These are phyloP conservation scores for Aphanoascus verrucosus DNA, from an alignment of 2,329 filamentous ascomycete genomes.

Conservation along the genomic window DNA sequence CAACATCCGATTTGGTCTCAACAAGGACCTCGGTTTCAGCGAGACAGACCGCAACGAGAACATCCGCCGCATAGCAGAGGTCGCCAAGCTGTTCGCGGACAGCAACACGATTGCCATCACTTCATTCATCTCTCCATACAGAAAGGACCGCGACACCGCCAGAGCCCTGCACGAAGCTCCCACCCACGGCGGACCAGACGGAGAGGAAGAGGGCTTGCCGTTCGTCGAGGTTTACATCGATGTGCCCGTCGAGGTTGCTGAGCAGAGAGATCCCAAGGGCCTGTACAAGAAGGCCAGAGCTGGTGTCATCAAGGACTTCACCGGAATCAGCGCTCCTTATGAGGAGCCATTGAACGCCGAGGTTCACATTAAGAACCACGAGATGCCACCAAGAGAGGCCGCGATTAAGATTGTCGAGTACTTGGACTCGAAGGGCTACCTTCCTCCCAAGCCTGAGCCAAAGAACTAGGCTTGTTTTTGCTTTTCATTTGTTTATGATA, in stretches of 20 bases:
- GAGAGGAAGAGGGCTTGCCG: conserved; percentile 57
- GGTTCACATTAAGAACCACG: conserved; percentile 72
- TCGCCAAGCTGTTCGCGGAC: conserved; percentile 94
- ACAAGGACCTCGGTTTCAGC: conserved; percentile 93
- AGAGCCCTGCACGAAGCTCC: conserved; percentile 64
- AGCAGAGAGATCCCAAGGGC: conserved; percentile 93
- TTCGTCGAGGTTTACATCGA: conserved; percentile 95
- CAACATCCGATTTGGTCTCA: conserved; percentile 95
- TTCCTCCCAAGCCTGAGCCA: conserved; percentile 31
- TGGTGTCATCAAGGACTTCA: conserved; percentile 95
- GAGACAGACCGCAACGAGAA: conserved; percentile 94
- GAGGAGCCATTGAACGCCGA: conserved; percentile 79
- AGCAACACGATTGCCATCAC: conserved; percentile 77
- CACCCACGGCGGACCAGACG: conserved; percentile 42
- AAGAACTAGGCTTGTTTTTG: conserved; percentile 17
- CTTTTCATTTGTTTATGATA: conserved; percentile 6
- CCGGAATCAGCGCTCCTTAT: conserved; percentile 88
- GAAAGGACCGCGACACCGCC: conserved; percentile 71
- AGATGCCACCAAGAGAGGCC: conserved; percentile 77
- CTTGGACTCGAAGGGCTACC: conserved; percentile 57
- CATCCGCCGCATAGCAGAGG: conserved; percentile 91
- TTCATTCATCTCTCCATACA: conserved; percentile 94
- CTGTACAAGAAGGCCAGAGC: conserved; percentile 93
- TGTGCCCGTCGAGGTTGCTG: conserved; percentile 79
- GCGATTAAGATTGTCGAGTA: conserved; percentile 76